Evolutionary conservation across 2,329 filamentous ascomycete genomes (phyloP).

Genomic region (Stagonosporopsis tanaceti): DNA sequence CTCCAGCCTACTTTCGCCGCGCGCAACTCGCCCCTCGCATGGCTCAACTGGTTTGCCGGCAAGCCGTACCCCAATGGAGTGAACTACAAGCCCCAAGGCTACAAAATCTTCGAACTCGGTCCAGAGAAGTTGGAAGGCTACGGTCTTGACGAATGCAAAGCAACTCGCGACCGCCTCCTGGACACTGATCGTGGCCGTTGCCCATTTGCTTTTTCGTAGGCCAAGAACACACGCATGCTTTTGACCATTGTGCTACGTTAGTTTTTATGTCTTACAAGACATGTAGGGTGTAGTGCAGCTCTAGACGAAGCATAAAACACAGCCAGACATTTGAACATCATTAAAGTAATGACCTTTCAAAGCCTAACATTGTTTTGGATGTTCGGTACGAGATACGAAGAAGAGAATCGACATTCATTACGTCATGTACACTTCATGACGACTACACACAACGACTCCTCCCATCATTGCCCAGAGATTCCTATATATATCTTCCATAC

Average conservation of each 20-base stretch:
- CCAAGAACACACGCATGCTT: background rate
- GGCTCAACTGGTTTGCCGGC: slow-evolving; percentile 62
- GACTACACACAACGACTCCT: slow-evolving; percentile 3
- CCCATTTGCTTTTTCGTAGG: slow-evolving; percentile 36
- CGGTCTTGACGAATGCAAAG: slow-evolving; percentile 46
- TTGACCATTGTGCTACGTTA: background rate
- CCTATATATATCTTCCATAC: background rate
- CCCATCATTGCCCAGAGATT: background rate
- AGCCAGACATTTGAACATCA: background rate
- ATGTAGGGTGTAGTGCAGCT: background rate
- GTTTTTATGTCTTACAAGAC: background rate
- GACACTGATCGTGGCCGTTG: slow-evolving; percentile 36
- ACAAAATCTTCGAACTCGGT: slow-evolving; percentile 67
- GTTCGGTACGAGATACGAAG: background rate
- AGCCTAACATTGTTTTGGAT: background rate
- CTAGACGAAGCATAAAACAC: background rate
- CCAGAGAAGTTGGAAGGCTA: slow-evolving; percentile 63
- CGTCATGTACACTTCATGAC: slow-evolving; percentile 12
- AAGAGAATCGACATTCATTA: too few species aligned
- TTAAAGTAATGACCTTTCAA: background rate
- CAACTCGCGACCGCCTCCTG: slow-evolving; percentile 35
- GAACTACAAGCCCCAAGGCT: slow-evolving; percentile 61
- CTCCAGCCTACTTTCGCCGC: slow-evolving; percentile 31
- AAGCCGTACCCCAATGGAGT: slow-evolving; percentile 70
- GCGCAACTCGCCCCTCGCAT: slow-evolving; percentile 26